Conservation (phyloP, 1,284 basidiomycete species). For the Kalmanozyma brasiliensis region DNA sequence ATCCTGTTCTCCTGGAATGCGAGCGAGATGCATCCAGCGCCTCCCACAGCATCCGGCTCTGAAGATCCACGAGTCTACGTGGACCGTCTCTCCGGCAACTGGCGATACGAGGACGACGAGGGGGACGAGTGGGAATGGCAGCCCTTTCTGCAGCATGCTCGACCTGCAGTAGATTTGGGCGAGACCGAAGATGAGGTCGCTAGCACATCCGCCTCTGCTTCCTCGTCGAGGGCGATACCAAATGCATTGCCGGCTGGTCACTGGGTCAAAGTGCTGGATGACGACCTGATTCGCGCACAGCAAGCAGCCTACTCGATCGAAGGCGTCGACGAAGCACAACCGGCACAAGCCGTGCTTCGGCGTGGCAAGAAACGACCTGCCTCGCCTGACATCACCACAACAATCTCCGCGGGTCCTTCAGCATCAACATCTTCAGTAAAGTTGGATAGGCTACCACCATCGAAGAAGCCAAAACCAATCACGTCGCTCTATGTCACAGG, state of each 20-base stretch:
- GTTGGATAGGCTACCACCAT: constrained; percentile 13
- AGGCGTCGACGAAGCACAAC: constrained; percentile 33
- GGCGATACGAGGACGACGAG: constrained; percentile 82
- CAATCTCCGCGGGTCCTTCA: not conserved
- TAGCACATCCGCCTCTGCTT: not conserved
- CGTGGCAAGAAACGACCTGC: constrained; percentile 32
- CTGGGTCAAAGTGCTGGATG: constrained; percentile 86
- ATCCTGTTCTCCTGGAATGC: not conserved
- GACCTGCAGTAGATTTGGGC: constrained; percentile 12
- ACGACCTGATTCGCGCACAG: constrained; percentile 74
- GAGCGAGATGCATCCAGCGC: constrained; percentile 34
- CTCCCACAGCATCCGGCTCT: constrained; percentile 26
- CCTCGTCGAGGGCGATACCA: constrained; percentile 7
- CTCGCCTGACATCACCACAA: constrained; percentile 1
- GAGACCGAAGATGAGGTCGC: constrained; percentile 27
- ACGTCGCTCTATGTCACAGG: constrained; percentile 92
- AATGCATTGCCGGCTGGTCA: constrained; percentile 77
- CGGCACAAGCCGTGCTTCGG: constrained; percentile 34
- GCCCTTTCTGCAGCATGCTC: constrained; percentile 19
- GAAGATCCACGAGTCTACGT: constrained; percentile 72
- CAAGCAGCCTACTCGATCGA: constrained; percentile 40
- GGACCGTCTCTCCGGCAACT: constrained; percentile 79
- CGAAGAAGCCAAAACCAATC: constrained; percentile 43
- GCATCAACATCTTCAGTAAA: not conserved
- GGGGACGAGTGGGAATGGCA: constrained; percentile 91